These are phyloP conservation scores for Arthroderma uncinatum DNA, from an alignment of 2,329 filamentous ascomycete genomes.

Conservation along the genomic window DNA sequence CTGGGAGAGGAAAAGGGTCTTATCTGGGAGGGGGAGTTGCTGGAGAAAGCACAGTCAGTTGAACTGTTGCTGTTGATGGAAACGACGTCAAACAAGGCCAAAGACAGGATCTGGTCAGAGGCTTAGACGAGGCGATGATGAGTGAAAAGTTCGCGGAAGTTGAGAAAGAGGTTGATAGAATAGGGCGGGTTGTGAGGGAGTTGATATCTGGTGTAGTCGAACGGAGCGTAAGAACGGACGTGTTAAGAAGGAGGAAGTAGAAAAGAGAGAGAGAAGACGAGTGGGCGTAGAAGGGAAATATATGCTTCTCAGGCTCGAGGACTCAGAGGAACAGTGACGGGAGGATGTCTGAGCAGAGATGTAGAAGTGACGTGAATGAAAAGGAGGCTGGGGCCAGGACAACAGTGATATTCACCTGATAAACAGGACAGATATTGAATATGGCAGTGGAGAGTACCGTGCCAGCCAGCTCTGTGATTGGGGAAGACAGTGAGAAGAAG, in stretches of 20 bases:
- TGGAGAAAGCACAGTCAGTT: not conserved
- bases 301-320: not conserved
- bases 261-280: not conserved
- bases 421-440: not conserved
- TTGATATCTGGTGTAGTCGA: not conserved
- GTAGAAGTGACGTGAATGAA: not conserved
- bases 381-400: not conserved
- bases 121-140: not conserved
- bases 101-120: not conserved
- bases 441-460: not conserved
- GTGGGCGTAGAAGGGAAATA: not conserved
- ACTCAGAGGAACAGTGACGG: not conserved
- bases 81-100: not conserved
- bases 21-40: not conserved
- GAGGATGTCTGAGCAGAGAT: not conserved
- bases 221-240: not conserved
- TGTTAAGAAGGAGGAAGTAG: not conserved
- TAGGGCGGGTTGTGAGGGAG: not conserved
- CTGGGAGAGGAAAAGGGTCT: not conserved
- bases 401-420: not conserved
- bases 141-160: not conserved
- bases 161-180: not conserved
- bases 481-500: not conserved
- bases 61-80: not conserved
- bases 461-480: not conserved